Base-by-base conservation (phyloP, 2,329 filamentous ascomycete species). In the Thermoascus crustaceus region DNA sequence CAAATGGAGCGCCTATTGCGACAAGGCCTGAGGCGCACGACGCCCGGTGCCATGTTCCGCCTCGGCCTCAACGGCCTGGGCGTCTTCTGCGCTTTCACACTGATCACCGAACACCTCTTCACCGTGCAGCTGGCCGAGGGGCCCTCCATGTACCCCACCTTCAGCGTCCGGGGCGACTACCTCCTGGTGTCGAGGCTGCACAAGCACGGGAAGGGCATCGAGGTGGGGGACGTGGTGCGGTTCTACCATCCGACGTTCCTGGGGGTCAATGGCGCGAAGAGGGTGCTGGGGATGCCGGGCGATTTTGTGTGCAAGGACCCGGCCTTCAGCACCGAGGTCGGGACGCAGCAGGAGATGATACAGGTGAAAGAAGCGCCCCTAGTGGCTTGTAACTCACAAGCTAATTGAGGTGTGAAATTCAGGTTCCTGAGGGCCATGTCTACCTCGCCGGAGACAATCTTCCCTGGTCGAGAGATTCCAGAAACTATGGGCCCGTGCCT, bases 381-480 rank as follows among this genome's bases (percentile, higher is more conserved):
- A 7, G 21, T 31, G 8, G 31, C 13, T 1, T 26, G 13, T 11
- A 7, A 23, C 6, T 13, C 20, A 17, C 16, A 35, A 18, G 29
- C 22, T 14, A 27, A 7, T 33, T 14, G 8, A 10, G 35, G 29
- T 32, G 17, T 13, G 5, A 7, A 34, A 30, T 31, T 18, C 52
- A 93, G 84, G 78, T 98, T 10, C 91, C 91, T 0, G 71, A 83
- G 53, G 91, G 91, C 1, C 91, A 98, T 67, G 93, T 87, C 52
- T 96, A 86, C 77, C 68, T 95, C 5, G 76, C 79, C 2, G 91
- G 91, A 2, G 91, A 98, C 60, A 96, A 96, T 59, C 55, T 94
- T 42, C 71, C 77, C 3, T 82, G 76, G 51, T 95, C 87, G 16
- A 70, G 85, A 45, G 91, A 98, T 66, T 95, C 87, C 27, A 78